phyloP scores from a whole-genome alignment of 2,329 filamentous ascomycete genomes.

The Zymoseptoria crescenta region DNA sequence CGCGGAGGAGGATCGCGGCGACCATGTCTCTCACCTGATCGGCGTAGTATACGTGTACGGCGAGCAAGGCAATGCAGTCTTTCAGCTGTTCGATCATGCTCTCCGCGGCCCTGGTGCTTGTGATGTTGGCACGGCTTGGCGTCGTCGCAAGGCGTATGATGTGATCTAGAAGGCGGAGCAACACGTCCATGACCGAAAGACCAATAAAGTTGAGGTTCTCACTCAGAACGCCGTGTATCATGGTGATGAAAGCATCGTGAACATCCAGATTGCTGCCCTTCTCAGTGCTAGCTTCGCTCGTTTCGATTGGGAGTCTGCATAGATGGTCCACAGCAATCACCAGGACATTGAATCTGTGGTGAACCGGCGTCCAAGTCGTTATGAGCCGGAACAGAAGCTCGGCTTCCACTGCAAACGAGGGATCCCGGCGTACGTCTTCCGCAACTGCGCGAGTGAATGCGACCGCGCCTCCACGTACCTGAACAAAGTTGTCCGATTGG shows the following conservation, averaged over 20 bases:
- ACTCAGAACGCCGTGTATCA: conserved; percentile 78
- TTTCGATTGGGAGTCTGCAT: conserved; percentile 60
- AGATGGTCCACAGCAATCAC: conserved; percentile 73
- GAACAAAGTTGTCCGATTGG: conserved; percentile 68
- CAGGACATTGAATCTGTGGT: conserved; percentile 86
- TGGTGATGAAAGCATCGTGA: conserved; percentile 65
- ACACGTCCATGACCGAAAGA: conserved; percentile 89
- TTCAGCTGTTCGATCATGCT: conserved; percentile 48
- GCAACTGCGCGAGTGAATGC: conserved; percentile 67
- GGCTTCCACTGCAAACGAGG: conserved; percentile 39
- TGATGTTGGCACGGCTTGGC: not conserved
- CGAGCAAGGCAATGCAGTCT: conserved; percentile 78
- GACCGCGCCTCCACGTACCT: conserved; percentile 69
- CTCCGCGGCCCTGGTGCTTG: conserved; percentile 2
- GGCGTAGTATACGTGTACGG: conserved; percentile 92
- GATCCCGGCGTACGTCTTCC: conserved; percentile 19
- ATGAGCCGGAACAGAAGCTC: conserved; percentile 72
- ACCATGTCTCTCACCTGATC: conserved; percentile 97
- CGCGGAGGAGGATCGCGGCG: conserved; percentile 64
- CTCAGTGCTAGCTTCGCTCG: conserved; percentile 36
- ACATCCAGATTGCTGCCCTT: conserved; percentile 46
- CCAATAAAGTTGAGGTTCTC: conserved; percentile 82
- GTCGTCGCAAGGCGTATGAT: conserved; percentile 45
- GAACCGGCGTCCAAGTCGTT: conserved; percentile 82
- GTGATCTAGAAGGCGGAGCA: conserved; percentile 77